Evolutionary conservation across 1,139 yeast species (phyloP), one percentile per base, ranked within the genome.

Genomic region (Pichia inconspicua): DNA sequence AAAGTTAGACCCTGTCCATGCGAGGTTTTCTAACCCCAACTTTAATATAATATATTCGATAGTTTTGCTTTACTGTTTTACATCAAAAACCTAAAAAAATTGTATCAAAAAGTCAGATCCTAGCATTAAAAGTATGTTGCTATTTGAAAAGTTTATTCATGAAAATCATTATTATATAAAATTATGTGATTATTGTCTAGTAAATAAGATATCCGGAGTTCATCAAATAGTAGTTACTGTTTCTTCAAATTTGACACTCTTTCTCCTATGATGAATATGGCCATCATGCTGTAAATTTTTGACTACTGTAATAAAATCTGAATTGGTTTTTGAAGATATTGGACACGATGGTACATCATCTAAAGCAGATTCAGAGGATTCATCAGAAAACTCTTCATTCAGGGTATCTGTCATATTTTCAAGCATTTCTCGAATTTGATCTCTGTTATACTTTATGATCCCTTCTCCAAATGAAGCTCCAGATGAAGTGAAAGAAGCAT

Each of bases 391-490:
- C 36, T 53, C 58, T 27, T 52, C 54, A 25, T 48, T 50, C 9
- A 47, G 37, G 3, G 46, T 49, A 25, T 45, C 34, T 5, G 62
- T 48, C 54, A 60, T 46, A 17, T 52, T 50, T 35, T 55, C 52
- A 28, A 60, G 48, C 66, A 63, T 63, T 42, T 60, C 64, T 15
- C 64, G 47, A 25, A 63, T 61, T 48, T 63, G 66, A 28, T 55
- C 56, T 34, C 66, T 49, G 44, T 57, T 61, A 45, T 59, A 63
- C 47, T 61, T 62, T 32, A 63, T 61, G 27, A 63, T 63, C 6
- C 66, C 66, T 47, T 63, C 66, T 25, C 66, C 66, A 48, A 63
- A 63, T 14, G 66, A 62, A 12, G 59, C 58, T 31, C 66, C 66
- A 1, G 64, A 60, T 2, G 66, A 62, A 8, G 66, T 63, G 40